These are phyloP conservation scores for Ustilago curta DNA, from an alignment of 1,284 basidiomycete genomes.

Conservation along the genomic window DNA sequence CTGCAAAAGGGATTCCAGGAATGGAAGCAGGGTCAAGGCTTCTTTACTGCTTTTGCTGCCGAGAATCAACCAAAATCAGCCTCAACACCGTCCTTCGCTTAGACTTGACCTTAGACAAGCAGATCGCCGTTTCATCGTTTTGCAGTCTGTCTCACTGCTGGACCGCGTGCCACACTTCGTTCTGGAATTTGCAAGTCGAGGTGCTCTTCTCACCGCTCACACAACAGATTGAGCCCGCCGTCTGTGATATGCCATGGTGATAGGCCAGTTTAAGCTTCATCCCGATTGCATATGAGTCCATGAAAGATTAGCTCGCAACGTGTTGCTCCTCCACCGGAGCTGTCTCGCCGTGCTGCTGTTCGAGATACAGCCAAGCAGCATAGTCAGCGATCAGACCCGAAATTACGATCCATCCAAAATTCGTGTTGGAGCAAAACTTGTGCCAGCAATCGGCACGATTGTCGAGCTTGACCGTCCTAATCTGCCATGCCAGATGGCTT, in stretches of 20 bases:
- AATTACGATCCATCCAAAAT: constrained; percentile 89
- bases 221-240: not conserved
- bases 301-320: too few relatives aligned
- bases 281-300: not conserved
- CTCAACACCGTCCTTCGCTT: constrained; percentile 3
- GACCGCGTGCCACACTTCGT: not conserved
- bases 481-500: constrained; percentile 82
- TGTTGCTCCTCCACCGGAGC: not conserved
- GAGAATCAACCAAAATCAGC: constrained; percentile 22
- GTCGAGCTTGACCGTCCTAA: constrained; percentile 79
- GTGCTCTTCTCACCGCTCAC: constrained; percentile 2
- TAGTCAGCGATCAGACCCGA: constrained; percentile 86
- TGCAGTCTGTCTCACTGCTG: not conserved
- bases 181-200: not conserved
- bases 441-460: constrained; percentile 87
- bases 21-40: constrained; percentile 54
- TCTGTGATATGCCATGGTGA: too few relatives aligned
- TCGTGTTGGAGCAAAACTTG: constrained; percentile 88
- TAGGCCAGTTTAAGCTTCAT: not conserved
- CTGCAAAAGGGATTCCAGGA: constrained; percentile 56
- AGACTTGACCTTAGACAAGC: not conserved
- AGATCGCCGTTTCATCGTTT: not conserved
- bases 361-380: constrained; percentile 46
- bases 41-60: constrained; percentile 40
- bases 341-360: not conserved